phyloP scores from a whole-genome alignment of 1,284 basidiomycete genomes.

The Naganishia sp. region DNA sequence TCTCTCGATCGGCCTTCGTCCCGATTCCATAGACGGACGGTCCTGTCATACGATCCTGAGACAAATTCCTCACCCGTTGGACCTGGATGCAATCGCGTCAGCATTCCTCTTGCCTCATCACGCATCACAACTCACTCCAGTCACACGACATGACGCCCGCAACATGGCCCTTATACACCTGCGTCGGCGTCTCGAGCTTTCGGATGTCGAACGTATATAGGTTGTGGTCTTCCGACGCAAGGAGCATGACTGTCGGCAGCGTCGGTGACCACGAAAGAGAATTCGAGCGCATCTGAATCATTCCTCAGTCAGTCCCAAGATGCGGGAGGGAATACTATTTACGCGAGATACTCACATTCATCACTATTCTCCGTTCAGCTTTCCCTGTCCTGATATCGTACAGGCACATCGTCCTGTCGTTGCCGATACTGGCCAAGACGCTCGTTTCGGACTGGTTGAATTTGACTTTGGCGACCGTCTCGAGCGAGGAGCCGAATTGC shows the following conservation, averaged over 20 bases:
- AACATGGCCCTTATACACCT: constrained; percentile 97
- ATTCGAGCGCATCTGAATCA: constrained; percentile 74
- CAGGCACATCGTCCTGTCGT: constrained; percentile 90
- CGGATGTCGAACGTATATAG: constrained; percentile 98
- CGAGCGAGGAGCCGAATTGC: constrained; percentile 76
- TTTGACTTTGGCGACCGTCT: constrained; percentile 81
- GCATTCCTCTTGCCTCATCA: constrained; percentile 31
- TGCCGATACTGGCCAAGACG: constrained; percentile 88
- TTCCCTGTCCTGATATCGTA: constrained; percentile 96
- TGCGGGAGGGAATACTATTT: background rate
- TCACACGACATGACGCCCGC: constrained; percentile 91
- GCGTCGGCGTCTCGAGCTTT: constrained; percentile 75
- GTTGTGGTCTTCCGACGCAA: constrained; percentile 97
- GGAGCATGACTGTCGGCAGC: constrained; percentile 83
- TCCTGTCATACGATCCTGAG: constrained; percentile 94
- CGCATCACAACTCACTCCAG: constrained; percentile 62
- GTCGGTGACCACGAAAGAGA: constrained; percentile 93
- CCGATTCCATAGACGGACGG: constrained; percentile 89
- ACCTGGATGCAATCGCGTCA: constrained; percentile 53
- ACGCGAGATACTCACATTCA: constrained; percentile 64
- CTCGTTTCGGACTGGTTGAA: constrained; percentile 95
- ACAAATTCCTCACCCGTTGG: constrained; percentile 97
- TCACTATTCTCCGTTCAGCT: constrained; percentile 84
- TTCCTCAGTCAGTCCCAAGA: background rate
- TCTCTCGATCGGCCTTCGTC: constrained; percentile 80